These are phyloP conservation scores for Rhizopus sp. DNA, from an alignment of 371 early-diverging fungal genomes.

Conservation along the genomic window DNA sequence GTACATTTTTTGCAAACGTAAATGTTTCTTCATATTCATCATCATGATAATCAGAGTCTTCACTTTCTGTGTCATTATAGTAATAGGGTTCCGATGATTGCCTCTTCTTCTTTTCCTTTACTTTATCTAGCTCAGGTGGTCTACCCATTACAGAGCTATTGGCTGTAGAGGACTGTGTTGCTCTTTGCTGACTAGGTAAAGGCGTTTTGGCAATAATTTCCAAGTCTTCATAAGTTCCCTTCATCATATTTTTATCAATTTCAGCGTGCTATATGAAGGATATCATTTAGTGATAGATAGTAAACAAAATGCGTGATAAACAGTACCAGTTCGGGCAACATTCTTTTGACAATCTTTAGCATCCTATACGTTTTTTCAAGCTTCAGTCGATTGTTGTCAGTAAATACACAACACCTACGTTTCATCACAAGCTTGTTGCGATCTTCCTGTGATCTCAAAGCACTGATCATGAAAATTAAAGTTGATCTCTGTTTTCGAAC, in stretches of 20 bases:
- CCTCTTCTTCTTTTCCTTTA: not conserved
- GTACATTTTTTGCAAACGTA: conserved; percentile 27
- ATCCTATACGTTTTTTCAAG: not conserved
- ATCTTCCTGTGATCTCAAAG: conserved; percentile 22
- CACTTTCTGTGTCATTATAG: conserved; percentile 24
- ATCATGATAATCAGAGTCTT: conserved; percentile 16
- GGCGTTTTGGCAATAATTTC: not conserved
- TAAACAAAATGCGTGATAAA: not conserved
- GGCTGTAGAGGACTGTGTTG: not conserved
- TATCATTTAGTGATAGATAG: not conserved
- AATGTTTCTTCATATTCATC: conserved; percentile 26
- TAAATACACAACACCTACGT: conserved; percentile 8
- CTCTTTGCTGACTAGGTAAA: conserved; percentile 1
- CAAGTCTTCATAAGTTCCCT: conserved; percentile 16
- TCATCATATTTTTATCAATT: conserved; percentile 11
- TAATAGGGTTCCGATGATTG: conserved; percentile 4
- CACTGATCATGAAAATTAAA: conserved; percentile 17
- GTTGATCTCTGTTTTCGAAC: conserved; percentile 13
- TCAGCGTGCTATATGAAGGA: conserved; percentile 6
- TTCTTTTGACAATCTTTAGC: not conserved
- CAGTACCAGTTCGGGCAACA: conserved; percentile 15
- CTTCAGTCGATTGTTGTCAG: not conserved
- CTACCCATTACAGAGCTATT: conserved; percentile 5
- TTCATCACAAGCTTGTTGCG: conserved; percentile 20
- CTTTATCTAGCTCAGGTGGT: conserved; percentile 13